Conservation (phyloP, 805 yeast genomes). For the Candida alai region DNA sequence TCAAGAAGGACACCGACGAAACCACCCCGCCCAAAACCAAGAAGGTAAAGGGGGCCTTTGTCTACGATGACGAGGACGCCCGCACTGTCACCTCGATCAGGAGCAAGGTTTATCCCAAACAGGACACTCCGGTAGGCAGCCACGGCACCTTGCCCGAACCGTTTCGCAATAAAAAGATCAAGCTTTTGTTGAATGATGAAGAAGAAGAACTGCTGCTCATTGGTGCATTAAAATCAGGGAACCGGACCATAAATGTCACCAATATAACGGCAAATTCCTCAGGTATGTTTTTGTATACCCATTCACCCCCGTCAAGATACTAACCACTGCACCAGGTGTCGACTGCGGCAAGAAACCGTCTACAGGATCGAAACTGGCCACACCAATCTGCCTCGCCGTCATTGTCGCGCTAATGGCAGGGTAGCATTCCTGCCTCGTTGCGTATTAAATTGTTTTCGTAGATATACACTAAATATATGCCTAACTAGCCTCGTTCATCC, state of each 20-base stretch:
- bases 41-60: not conserved
- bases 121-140: not conserved
- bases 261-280: not conserved
- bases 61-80: not conserved
- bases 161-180: constrained; percentile 6
- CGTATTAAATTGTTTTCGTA: too few species aligned
- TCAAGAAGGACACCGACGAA: constrained; percentile 38
- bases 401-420: too few species aligned
- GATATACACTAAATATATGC: constrained; percentile 1
- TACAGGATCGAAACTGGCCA: too few species aligned
- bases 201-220: too few species aligned
- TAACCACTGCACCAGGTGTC: too few species aligned
- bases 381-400: too few species aligned
- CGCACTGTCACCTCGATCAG: constrained; percentile 1
- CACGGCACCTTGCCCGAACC: not conserved
- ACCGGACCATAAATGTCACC: constrained; percentile 1
- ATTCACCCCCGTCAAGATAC: too few species aligned
- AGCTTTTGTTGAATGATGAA: constrained; percentile 3
- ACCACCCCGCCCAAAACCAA: not conserved
- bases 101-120: not conserved
- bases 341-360: too few species aligned
- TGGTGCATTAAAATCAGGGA: too few species aligned
- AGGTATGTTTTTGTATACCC: too few species aligned
- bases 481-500: constrained; percentile 68
- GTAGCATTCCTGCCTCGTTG: too few species aligned